Base-by-base conservation (phyloP, 106 monocot species). In the Allium sativum region DNA sequence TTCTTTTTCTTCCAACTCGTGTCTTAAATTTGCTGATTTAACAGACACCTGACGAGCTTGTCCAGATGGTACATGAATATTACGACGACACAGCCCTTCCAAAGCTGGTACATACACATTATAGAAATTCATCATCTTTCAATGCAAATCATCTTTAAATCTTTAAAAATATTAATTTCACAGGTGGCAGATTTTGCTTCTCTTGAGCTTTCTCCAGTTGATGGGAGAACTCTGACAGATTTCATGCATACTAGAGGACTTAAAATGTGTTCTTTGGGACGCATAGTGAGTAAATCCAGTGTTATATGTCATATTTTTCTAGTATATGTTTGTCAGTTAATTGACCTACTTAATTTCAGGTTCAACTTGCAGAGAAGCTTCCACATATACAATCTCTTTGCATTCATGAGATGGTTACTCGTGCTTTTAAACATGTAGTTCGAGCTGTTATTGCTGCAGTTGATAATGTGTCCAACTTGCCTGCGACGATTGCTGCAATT, bases 121-220 rank as follows among this genome's bases (percentile, higher is more conserved):
- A 50, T 12, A 17, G 3, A n/a, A 14, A 12, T 66, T 44, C 2
- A 18, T 54, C 8, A 17, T 40, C 47, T 7, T 56, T 12, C 20
- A 12, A 7, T 44, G 16, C 56, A 52, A 41, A 10, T 40, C 51
- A 15, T 7, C 18, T 10, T 55, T 15, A 19, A 19, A 9, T 17
- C 9, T 55, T 17, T 9, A 17, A 9, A 13, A 14, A 8, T 10
- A n/a, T 62, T 5, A 31, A 31, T 50, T 43, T 42, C 14, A 43
- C 72, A 94, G 93, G 89, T 89, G 13, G 70, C 90, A 61, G 94
- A 94, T 81, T 94, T 94, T 84, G 86, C 90, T 51, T 94, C 90
- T 48, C 86, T 94, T 66, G 90, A 94, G 58, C 83, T 94, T 66
- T 94, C 90, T 56, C 94, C 94, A 21, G 86, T 94, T 61, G 94